Conservation (phyloP, 768 basidiomycete genomes). For the Rhodotorula babjevae region DNA sequence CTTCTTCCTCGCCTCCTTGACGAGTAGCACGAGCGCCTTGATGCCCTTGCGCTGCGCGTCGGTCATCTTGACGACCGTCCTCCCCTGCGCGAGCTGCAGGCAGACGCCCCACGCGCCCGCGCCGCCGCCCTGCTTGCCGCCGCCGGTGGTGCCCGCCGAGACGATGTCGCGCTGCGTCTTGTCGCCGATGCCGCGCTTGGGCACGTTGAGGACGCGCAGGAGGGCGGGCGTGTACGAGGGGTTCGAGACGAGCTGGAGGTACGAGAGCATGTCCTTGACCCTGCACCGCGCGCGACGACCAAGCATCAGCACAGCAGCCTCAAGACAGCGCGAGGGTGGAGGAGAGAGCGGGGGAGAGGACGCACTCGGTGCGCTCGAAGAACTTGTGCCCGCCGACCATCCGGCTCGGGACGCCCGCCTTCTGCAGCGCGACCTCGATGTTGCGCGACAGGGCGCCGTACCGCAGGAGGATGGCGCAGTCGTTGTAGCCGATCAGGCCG, state of each 20-base stretch:
- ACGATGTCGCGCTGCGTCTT: constrained; percentile 56
- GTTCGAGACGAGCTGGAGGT: constrained; percentile 77
- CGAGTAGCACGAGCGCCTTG: constrained; percentile 57
- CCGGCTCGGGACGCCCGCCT: constrained; percentile 68
- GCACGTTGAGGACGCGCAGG: constrained; percentile 65
- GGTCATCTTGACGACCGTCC: constrained; percentile 55
- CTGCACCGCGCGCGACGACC: constrained; percentile 45
- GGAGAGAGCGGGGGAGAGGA: constrained; percentile 2
- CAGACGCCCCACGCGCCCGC: constrained; percentile 49
- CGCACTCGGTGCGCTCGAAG: constrained; percentile 73
- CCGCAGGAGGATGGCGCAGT: constrained; percentile 78
- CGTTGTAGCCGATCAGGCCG: constrained; percentile 64
- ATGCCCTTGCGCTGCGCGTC: constrained; percentile 64
- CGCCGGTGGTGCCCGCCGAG: constrained; percentile 49
- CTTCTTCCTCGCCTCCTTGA: constrained; percentile 55
- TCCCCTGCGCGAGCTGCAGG: constrained; percentile 44
- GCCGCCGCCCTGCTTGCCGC: constrained; percentile 50
- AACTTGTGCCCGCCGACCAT: constrained; percentile 75
- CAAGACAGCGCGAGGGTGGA: background rate
- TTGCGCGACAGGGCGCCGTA: constrained; percentile 72
- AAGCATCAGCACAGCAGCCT: too few relatives aligned
- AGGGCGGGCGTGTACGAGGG: constrained; percentile 60
- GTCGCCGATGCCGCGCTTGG: constrained; percentile 63
- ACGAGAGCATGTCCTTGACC: constrained; percentile 74
- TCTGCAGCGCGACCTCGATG: constrained; percentile 71